Conservation (phyloP, 495 filamentous ascomycete species). For the Massariosphaeria phaeospora region DNA sequence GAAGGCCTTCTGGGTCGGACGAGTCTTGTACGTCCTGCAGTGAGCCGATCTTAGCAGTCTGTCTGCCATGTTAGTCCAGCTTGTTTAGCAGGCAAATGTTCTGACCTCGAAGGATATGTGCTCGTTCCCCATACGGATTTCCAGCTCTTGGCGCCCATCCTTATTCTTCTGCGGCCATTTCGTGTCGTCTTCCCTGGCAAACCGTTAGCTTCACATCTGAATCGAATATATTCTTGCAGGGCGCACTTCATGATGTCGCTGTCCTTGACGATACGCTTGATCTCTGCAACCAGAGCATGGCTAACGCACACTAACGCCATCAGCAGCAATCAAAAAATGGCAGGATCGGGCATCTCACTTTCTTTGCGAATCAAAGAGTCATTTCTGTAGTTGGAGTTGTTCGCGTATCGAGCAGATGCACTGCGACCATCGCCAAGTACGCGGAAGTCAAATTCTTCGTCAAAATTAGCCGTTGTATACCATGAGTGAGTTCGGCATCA, state of each 20-base stretch:
- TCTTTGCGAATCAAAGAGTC: constrained; percentile 99
- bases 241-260: constrained; percentile 96
- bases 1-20: constrained; percentile 88
- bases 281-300: constrained; percentile 83
- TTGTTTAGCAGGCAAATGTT: not conserved
- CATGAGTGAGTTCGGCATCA: not conserved
- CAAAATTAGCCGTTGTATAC: constrained; percentile 3
- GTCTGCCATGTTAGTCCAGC: not conserved
- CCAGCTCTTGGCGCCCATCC: constrained; percentile 93
- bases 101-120: constrained; percentile 96
- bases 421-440: constrained; percentile 90
- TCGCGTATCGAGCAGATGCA: constrained; percentile 92
- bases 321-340: not conserved
- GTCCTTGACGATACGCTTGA: constrained; percentile 94
- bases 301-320: constrained; percentile 81
- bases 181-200: constrained; percentile 84
- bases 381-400: constrained; percentile 99
- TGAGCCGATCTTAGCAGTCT: constrained; percentile 99
- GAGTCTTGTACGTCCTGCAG: constrained; percentile 95
- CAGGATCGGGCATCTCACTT: constrained; percentile 58
- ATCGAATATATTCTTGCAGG: not conserved
- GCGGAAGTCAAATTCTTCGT: constrained; percentile 90
- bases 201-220: not conserved
- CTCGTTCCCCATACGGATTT: constrained; percentile 89
- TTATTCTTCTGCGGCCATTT: constrained; percentile 99